These are phyloP conservation scores for Polyporus tsugae DNA, from an alignment of 1,284 basidiomycete species.

Conservation along the genomic window DNA sequence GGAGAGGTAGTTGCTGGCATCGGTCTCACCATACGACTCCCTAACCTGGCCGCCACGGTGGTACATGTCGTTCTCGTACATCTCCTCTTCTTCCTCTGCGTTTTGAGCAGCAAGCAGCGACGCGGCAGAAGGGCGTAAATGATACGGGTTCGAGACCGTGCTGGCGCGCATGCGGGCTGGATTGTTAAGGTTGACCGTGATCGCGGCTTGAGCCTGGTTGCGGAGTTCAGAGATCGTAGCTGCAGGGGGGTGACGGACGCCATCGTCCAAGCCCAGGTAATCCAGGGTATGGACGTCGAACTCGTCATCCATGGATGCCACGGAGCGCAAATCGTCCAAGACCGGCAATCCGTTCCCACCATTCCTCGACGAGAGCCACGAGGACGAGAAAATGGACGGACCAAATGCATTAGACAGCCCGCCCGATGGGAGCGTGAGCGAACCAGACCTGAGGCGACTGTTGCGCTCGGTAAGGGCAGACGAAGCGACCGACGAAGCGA, in stretches of 20 bases:
- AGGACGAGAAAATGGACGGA: slow-evolving; percentile 85
- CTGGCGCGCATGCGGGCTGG: slow-evolving; percentile 86
- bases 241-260: slow-evolving; percentile 69
- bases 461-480: slow-evolving; percentile 69
- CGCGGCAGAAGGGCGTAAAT: slow-evolving; percentile 64
- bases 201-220: slow-evolving; percentile 87
- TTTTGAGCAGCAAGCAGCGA: slow-evolving; percentile 70
- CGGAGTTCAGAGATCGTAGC: slow-evolving; percentile 87
- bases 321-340: slow-evolving; percentile 81
- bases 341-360: slow-evolving; percentile 64
- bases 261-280: slow-evolving; percentile 92
- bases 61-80: slow-evolving; percentile 69
- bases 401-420: slow-evolving; percentile 90
- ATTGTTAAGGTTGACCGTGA: slow-evolving; percentile 78
- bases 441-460: slow-evolving; percentile 89
- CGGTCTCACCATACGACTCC: slow-evolving; percentile 60
- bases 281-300: slow-evolving; percentile 94
- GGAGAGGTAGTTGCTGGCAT: slow-evolving; percentile 56
- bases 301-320: slow-evolving; percentile 84
- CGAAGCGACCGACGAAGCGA: slow-evolving; percentile 68
- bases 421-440: slow-evolving; percentile 72
- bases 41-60: slow-evolving; percentile 46
- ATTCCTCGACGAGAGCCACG: slow-evolving; percentile 80
- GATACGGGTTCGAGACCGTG: slow-evolving; percentile 88
- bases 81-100: slow-evolving; percentile 74